Evolutionary conservation across 1,284 basidiomycete genomes (phyloP).

Genomic region (Pseudozyma tsukubaensis): DNA sequence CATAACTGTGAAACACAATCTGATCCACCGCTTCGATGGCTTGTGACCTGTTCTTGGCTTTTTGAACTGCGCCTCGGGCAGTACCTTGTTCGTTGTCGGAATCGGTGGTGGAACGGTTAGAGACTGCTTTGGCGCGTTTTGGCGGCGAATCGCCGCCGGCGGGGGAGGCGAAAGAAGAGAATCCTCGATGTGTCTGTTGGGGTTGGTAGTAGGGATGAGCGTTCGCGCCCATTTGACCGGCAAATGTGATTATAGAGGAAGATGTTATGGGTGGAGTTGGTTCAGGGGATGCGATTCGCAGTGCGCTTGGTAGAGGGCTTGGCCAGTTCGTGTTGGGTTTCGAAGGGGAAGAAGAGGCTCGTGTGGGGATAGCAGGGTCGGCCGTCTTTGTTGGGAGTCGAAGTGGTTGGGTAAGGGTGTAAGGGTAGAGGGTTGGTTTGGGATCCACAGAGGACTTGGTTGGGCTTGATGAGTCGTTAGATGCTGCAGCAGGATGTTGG

Average conservation of each 20-base stretch:
- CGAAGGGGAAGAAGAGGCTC: conserved; percentile 18
- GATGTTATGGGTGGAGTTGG: not conserved
- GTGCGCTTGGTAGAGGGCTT: conserved; percentile 10
- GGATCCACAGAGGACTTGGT: too few relatives aligned
- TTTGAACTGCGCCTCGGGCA: conserved; percentile 3
- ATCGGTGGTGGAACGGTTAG: conserved; percentile 12
- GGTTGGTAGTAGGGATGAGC: conserved; percentile 2
- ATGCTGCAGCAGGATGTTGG: not conserved
- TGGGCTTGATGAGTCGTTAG: too few relatives aligned
- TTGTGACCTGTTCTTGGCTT: conserved; percentile 15
- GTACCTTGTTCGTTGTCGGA: not conserved
- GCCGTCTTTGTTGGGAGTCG: not conserved
- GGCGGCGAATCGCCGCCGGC: conserved; percentile 4
- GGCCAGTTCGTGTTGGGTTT: not conserved
- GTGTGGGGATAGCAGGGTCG: conserved; percentile 13
- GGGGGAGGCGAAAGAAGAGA: not conserved
- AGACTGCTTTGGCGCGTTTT: conserved; percentile 28
- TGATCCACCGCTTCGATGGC: conserved; percentile 22
- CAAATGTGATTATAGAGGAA: not conserved
- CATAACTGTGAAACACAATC: conserved; percentile 31
- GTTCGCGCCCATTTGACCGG: too few relatives aligned
- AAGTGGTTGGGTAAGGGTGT: not conserved
- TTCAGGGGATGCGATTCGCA: conserved; percentile 27
- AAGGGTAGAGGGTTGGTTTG: too few relatives aligned
- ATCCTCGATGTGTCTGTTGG: not conserved